A percentile compares a stretch with the other conserved stretches of the same genome.
Evolutionary conservation across 306 rosid genomes (phyloP).

Genomic region (Datisca glomerata): DNA sequence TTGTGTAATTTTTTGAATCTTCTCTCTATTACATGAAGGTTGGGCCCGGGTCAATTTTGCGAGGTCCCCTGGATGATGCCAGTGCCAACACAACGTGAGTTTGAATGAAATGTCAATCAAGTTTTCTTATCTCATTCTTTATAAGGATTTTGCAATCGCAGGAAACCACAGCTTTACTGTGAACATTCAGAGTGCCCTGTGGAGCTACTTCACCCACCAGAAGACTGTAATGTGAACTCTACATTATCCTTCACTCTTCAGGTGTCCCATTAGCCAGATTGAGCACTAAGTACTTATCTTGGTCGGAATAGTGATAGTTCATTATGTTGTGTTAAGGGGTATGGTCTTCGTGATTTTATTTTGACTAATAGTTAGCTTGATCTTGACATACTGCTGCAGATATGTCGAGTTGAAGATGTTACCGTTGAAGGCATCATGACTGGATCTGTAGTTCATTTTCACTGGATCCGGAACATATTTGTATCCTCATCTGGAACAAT

Average conservation of each 20-base stretch:
- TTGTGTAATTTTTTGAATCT: conserved; percentile 13
- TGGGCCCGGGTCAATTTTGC: conserved; percentile 76
- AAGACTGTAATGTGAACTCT: conserved; percentile 94
- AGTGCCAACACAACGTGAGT: conserved; percentile 42
- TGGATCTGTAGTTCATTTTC: conserved; percentile 89
- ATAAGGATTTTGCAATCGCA: conserved; percentile 24
- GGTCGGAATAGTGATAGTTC: conserved; percentile 14
- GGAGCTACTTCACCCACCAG: conserved; percentile 91
- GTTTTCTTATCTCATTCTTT: conserved; percentile 1
- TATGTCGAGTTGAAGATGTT: conserved; percentile 88
- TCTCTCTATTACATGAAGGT: conserved; percentile 41
- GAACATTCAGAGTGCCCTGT: conserved; percentile 60
- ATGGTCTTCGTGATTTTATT: background rate
- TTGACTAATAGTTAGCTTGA: conserved; percentile 15
- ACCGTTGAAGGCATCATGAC: conserved; percentile 58
- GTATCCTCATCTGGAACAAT: conserved; percentile 51
- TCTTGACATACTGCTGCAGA: conserved; percentile 51
- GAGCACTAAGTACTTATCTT: conserved; percentile 24
- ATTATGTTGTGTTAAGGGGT: conserved; percentile 7
- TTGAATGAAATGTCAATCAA: conserved; percentile 1
- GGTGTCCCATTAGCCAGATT: conserved; percentile 44
- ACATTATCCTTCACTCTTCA: conserved; percentile 91
- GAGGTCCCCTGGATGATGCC: conserved; percentile 65
- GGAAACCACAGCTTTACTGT: conserved; percentile 64
- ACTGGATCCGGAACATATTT: conserved; percentile 60